phyloP scores from a whole-genome alignment of 768 basidiomycete genomes.

The Pleurotus tuoliensis region DNA sequence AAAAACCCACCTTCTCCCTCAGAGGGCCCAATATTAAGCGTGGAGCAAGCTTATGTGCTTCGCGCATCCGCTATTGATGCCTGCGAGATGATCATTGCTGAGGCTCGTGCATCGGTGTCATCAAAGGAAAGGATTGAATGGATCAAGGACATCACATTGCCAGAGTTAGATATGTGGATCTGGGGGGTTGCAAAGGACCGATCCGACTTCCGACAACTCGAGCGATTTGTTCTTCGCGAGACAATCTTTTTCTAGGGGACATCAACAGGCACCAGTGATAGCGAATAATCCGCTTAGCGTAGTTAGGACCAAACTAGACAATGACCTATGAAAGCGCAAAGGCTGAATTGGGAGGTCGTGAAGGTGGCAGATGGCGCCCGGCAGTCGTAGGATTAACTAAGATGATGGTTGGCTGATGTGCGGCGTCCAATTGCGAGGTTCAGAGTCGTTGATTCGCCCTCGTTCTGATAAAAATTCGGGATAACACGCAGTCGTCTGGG shows the following conservation, averaged over 20 bases:
- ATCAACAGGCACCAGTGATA: neutral
- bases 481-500: neutral
- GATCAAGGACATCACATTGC: conserved; percentile 54
- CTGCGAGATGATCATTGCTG: conserved; percentile 63
- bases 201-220: conserved; percentile 60
- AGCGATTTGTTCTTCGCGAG: conserved; percentile 60
- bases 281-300: neutral
- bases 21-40: conserved; percentile 47
- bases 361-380: conserved; percentile 3
- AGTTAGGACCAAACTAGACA: neutral
- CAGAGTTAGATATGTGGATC: conserved; percentile 73
- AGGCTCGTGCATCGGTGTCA: conserved; percentile 30
- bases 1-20: conserved; percentile 11
- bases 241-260: conserved; percentile 64
- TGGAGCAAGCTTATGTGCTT: conserved; percentile 63
- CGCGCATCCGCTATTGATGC: conserved; percentile 81
- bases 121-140: conserved; percentile 30
- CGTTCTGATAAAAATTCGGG: neutral
- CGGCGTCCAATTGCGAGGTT: neutral
- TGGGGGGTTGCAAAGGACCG: conserved; percentile 82
- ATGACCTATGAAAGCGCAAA: neutral
- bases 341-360: neutral
- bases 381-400: neutral
- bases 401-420: neutral
- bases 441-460: neutral